These are phyloP conservation scores for Vitellaria paradoxa DNA, from an alignment of 179 eudicot species.

Conservation along the genomic window DNA sequence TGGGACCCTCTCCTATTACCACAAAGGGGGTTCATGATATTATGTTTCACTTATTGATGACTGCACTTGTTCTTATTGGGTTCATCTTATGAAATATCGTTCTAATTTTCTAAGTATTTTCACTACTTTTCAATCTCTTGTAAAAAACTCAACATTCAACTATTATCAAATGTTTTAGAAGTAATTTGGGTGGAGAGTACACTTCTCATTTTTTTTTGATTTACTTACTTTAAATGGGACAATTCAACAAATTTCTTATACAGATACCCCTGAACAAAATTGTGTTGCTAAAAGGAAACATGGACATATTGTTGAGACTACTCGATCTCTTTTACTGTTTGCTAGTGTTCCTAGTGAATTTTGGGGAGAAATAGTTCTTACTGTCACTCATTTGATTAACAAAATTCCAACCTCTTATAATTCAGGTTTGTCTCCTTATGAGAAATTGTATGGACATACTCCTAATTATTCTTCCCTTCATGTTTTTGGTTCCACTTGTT, in stretches of 20 bases:
- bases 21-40: not conserved
- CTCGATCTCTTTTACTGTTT: not conserved
- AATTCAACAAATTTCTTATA: not conserved
- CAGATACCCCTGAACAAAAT: not conserved
- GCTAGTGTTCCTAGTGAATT: not conserved
- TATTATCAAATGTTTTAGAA: not conserved
- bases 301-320: not conserved
- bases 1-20: conserved; percentile 4
- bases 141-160: not conserved
- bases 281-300: not conserved
- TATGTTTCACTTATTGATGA: conserved; percentile 13
- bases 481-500: no score
- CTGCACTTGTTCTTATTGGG: not conserved
- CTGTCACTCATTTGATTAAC: not conserved
- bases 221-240: not conserved
- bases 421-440: not conserved
- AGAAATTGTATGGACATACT: not conserved
- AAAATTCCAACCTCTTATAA: not conserved
- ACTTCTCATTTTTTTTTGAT: not conserved
- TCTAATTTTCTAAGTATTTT: not conserved
- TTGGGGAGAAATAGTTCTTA: conserved; percentile 1
- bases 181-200: not conserved
- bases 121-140: not conserved
- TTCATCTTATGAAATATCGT: conserved; percentile 2
- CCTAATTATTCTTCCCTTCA: not conserved